Percentiles rank a stretch among this genome's conserved stretches.
These are phyloP conservation scores for Pneumocystis carinii DNA, from an alignment of 1,139 yeast genomes.

Conservation along the genomic window DNA sequence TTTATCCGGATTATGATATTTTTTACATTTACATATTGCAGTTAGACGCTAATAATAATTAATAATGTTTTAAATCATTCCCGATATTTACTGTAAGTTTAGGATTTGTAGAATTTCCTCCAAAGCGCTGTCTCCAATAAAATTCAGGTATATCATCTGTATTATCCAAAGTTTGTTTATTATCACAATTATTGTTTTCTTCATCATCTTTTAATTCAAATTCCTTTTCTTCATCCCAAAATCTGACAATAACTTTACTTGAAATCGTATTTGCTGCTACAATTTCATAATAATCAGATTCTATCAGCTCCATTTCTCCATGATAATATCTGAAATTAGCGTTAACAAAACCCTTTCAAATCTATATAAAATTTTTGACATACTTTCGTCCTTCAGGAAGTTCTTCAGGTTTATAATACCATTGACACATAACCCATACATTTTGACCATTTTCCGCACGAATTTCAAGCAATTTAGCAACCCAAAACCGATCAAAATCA, in stretches of 20 bases:
- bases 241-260: constrained; percentile 9
- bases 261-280: constrained; percentile 14
- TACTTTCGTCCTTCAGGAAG: constrained; percentile 13
- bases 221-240: constrained; percentile 9
- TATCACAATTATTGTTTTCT: background rate
- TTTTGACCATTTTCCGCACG: constrained; percentile 10
- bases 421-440: constrained; percentile 12
- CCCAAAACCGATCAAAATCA: constrained; percentile 7
- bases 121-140: constrained; percentile 13
- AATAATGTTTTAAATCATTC: background rate
- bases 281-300: constrained; percentile 13
- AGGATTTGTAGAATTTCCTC: constrained; percentile 9
- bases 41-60: constrained; percentile 4
- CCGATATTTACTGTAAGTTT: constrained; percentile 3
- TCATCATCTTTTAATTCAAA: background rate
- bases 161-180: background rate
- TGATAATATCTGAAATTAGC: constrained; percentile 10
- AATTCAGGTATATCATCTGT: constrained; percentile 9
- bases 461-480: constrained; percentile 13
- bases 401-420: constrained; percentile 15
- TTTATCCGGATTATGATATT: constrained; percentile 11
- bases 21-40: constrained; percentile 9
- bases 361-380: background rate
- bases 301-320: constrained; percentile 13
- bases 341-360: background rate